These are phyloP conservation scores for Alternaria incomplexa DNA, from an alignment of 2,329 filamentous ascomycete genomes.

Conservation along the genomic window DNA sequence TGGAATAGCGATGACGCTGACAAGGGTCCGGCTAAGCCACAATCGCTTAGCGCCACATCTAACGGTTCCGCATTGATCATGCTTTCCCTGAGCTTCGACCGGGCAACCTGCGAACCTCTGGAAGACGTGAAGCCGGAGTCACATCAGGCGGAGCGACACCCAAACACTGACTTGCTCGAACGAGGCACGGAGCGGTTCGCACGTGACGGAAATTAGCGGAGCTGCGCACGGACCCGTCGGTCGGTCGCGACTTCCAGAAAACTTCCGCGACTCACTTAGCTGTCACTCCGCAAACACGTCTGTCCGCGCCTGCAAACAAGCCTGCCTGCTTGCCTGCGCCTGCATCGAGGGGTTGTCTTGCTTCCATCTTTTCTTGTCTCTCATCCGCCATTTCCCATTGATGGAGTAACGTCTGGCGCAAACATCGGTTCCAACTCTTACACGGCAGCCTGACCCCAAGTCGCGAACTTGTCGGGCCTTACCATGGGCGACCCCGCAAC, in stretches of 20 bases:
- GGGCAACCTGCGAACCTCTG: neutral
- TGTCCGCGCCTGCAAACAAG: conserved; percentile 10
- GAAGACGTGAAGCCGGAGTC: neutral
- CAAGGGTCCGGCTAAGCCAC: conserved; percentile 24
- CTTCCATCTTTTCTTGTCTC: neutral
- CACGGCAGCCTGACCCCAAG: conserved; percentile 30
- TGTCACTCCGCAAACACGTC: conserved; percentile 20
- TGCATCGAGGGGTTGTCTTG: neutral
- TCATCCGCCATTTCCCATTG: conserved; percentile 4
- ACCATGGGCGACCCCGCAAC: conserved; percentile 36
- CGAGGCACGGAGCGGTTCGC: neutral
- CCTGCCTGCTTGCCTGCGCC: conserved; percentile 5
- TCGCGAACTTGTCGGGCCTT: conserved; percentile 24
- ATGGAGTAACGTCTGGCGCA: conserved; percentile 31
- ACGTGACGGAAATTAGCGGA: conserved; percentile 9
- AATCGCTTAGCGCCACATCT: conserved; percentile 21
- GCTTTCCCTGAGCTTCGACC: neutral
- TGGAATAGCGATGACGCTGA: conserved; percentile 25
- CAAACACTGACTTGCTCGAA: neutral
- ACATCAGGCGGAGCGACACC: neutral
- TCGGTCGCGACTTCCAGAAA: conserved; percentile 25
- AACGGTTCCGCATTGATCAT: neutral
- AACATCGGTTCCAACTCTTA: conserved; percentile 16
- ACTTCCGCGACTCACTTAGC: conserved; percentile 18
- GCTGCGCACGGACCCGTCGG: conserved; percentile 14